Base-by-base conservation (phyloP, 805 yeast species). In the Ogataea sp. region DNA sequence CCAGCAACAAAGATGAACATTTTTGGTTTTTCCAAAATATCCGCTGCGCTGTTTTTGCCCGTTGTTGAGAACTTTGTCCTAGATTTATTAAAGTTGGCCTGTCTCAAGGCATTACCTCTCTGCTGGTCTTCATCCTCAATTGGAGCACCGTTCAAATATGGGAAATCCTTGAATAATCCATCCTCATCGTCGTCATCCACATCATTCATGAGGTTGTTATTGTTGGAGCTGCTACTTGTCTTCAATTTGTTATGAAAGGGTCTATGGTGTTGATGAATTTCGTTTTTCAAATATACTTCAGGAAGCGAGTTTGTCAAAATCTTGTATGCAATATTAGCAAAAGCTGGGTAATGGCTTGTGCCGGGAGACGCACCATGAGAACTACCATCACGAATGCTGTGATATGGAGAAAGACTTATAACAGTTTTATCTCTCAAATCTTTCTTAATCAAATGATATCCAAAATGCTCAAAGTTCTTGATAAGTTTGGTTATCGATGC, bases 1-100 rank as follows among this genome's bases (percentile, higher is more conserved):
- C 99, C 99, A 2, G 95, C 82, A 21, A 87, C 73, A 53, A 78
- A 93, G 41, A 88, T 75, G 47, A 89, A 74, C 7, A 89, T 67
- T 37, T 93, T 67, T 53, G 86, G 96, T n/a, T 41, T 28, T 33
- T 20, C 11, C 6, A 21, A 35, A 36, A 3, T 37, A 43, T 17
- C 11, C 37, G 18, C 16, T 25, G 8, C n/a, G n/a, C n/a, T n/a
- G n/a, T n/a, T n/a, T n/a, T n/a, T n/a, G n/a, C n/a, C n/a, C n/a
- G 20, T 14, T 3, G 15, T 16, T 9, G 36, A n/a, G 23, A 33
- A 33, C 14, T 33, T 33, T 9, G 28, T n/a, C 3, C 15, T 20
- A 6, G 28, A 16, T 24, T 29, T 33, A 27, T 18, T 17, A 16
- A 15, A 25, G 16, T 23, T 25, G 6, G 23, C n/a, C n/a, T n/a